phyloP scores from a whole-genome alignment of 148 eudicot genomes.

The Rhododendron williamsianum region DNA sequence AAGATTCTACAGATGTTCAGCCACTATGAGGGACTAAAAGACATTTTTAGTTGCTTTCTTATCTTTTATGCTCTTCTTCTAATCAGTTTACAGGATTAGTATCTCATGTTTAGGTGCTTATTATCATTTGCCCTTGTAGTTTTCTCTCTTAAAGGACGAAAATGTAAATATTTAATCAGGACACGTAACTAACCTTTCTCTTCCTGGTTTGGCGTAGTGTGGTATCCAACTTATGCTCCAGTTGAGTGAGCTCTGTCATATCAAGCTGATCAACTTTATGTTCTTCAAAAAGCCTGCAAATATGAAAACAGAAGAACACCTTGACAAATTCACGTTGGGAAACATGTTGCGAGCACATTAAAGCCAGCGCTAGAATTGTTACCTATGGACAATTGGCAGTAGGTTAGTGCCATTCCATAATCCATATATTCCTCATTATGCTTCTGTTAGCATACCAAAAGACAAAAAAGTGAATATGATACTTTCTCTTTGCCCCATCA shows the following conservation, averaged over 20 bases:
- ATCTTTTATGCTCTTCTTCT: not conserved
- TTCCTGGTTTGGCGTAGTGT: conserved; percentile 4
- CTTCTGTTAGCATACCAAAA: not conserved
- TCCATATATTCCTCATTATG: not conserved
- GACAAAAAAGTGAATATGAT: not conserved
- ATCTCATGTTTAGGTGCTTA: not conserved
- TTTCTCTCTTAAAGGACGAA: not conserved
- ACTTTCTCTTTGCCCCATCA: not conserved
- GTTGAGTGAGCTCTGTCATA: conserved; percentile 13
- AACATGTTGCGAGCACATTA: not conserved
- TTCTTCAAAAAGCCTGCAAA: conserved; percentile 16
- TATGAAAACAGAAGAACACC: not conserved
- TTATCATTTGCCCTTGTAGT: not conserved
- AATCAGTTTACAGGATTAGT: conserved; percentile 1
- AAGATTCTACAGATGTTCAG: not conserved
- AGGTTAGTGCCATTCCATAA: not conserved
- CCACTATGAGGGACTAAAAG: too few relatives aligned
- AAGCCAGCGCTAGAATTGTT: not conserved
- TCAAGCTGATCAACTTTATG: conserved; percentile 20
- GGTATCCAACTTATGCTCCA: conserved; percentile 16
- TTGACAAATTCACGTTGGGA: not conserved
- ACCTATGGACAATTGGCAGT: conserved; percentile 11
- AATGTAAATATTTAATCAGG: not conserved
- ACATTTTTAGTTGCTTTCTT: not conserved
- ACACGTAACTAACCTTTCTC: conserved; percentile 13